phyloP scores from a whole-genome alignment of 345 rosid genomes.

The Euclidium syriacum region DNA sequence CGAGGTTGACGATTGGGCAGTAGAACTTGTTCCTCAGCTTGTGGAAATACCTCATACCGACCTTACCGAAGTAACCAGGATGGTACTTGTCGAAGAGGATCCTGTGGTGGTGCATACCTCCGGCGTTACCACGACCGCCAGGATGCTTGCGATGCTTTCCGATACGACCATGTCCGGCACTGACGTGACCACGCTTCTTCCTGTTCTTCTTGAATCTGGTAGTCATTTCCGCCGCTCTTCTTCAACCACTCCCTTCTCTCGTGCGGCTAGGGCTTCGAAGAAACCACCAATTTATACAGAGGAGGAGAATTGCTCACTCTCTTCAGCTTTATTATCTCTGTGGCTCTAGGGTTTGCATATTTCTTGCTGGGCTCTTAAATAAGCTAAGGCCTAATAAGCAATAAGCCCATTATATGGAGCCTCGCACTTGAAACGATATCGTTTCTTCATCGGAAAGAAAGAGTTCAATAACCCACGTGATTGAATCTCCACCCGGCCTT shows the following conservation, averaged over 20 bases:
- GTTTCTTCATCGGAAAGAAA: too few relatives aligned
- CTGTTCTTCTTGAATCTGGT: slow-evolving; percentile 72
- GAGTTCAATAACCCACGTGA: too few relatives aligned
- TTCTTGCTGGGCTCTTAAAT: neutral
- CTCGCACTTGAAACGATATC: neutral
- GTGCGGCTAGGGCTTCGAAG: slow-evolving; percentile 25
- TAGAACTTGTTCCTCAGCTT: slow-evolving; percentile 73
- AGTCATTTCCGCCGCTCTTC: slow-evolving; percentile 16
- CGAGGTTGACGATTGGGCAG: slow-evolving; percentile 80
- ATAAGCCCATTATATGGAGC: neutral
- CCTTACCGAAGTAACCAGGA: slow-evolving; percentile 82
- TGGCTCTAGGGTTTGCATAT: slow-evolving; percentile 23
- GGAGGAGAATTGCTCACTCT: neutral
- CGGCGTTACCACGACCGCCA: slow-evolving; percentile 87
- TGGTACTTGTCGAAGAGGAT: slow-evolving; percentile 92
- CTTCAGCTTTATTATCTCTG: slow-evolving; percentile 6
- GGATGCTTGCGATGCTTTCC: slow-evolving; percentile 89
- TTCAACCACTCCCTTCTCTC: neutral
- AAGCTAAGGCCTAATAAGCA: neutral
- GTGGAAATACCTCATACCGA: slow-evolving; percentile 91
- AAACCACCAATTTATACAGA: neutral
- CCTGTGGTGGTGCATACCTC: slow-evolving; percentile 91
- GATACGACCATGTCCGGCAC: slow-evolving; percentile 82
- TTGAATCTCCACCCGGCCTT: neutral
- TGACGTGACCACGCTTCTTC: slow-evolving; percentile 89